A percentile compares a stretch with the other conserved stretches of the same genome.
These are phyloP conservation scores for Mortierella alpina DNA, from an alignment of 192 early-diverging fungal species.

Conservation along the genomic window DNA sequence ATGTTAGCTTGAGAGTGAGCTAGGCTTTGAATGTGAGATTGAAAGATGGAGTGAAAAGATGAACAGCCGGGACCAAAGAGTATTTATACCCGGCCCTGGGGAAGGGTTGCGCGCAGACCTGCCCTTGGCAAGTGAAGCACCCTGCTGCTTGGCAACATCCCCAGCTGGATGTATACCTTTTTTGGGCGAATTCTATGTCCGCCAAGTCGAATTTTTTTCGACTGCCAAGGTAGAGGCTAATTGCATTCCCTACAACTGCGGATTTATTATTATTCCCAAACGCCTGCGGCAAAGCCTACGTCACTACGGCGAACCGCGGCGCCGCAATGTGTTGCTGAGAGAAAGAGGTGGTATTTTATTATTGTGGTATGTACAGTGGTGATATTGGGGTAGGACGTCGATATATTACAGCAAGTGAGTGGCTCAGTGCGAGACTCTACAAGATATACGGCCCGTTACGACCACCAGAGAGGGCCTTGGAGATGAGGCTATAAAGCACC, in stretches of 20 bases:
- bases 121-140: too few species aligned
- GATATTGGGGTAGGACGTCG: background rate
- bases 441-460: background rate
- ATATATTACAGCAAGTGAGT: background rate
- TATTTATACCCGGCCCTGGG: too few species aligned
- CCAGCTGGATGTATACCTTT: too few species aligned
- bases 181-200: too few species aligned
- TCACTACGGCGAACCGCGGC: background rate
- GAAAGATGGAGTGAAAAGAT: background rate
- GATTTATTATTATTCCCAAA: background rate
- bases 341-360: background rate
- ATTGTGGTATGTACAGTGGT: background rate
- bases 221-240: too few species aligned
- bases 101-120: too few species aligned
- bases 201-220: too few species aligned
- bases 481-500: background rate
- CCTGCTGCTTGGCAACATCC: too few species aligned
- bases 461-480: slow-evolving; percentile 7
- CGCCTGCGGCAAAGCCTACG: background rate
- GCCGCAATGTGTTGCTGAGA: background rate
- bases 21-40: background rate
- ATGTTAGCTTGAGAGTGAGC: background rate
- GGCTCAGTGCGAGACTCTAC: background rate
- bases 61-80: background rate
- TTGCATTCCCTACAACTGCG: too few species aligned